Percentiles rank a stretch among this genome's conserved stretches.
Evolutionary conservation across 208 protist genomes (phyloP).

Genomic region (Leptomonas seymouri): DNA sequence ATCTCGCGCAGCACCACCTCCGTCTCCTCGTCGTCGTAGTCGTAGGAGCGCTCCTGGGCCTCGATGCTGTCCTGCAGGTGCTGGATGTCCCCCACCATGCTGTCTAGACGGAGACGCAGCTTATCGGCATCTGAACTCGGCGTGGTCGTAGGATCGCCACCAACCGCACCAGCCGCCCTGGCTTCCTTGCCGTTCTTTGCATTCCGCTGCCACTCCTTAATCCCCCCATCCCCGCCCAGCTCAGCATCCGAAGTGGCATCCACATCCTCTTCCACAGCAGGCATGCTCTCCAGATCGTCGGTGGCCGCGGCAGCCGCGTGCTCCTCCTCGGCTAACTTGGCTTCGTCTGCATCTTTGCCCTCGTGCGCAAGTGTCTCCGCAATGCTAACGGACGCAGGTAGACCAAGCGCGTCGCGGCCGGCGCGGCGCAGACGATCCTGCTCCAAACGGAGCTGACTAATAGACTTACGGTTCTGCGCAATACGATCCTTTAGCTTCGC

Average conservation of each 20-base stretch:
- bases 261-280: slow-evolving; percentile 1
- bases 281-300: neutral
- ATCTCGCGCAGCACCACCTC: slow-evolving; percentile 74
- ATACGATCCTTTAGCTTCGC: slow-evolving; percentile 83
- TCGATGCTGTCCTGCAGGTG: slow-evolving; percentile 76
- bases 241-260: slow-evolving; percentile 4
- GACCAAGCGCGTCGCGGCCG: slow-evolving; percentile 60
- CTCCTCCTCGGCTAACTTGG: slow-evolving; percentile 30
- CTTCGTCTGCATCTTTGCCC: slow-evolving; percentile 39
- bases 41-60: slow-evolving; percentile 39
- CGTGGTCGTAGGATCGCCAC: neutral
- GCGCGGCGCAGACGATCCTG: slow-evolving; percentile 83
- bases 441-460: slow-evolving; percentile 81
- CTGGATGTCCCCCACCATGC: slow-evolving; percentile 81
- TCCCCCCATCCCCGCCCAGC: neutral
- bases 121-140: slow-evolving; percentile 46
- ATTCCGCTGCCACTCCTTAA: slow-evolving; percentile 6
- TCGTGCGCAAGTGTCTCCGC: slow-evolving; percentile 75
- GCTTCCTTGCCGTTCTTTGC: neutral
- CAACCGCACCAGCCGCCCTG: neutral
- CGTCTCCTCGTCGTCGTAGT: slow-evolving; percentile 72
- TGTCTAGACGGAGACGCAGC: slow-evolving; percentile 67
- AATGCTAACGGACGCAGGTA: slow-evolving; percentile 77
- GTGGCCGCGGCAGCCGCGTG: slow-evolving; percentile 9
- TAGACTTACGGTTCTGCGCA: slow-evolving; percentile 63